Evolutionary conservation across 805 yeast genomes (phyloP).

Genomic region (Pichia scutulata): DNA sequence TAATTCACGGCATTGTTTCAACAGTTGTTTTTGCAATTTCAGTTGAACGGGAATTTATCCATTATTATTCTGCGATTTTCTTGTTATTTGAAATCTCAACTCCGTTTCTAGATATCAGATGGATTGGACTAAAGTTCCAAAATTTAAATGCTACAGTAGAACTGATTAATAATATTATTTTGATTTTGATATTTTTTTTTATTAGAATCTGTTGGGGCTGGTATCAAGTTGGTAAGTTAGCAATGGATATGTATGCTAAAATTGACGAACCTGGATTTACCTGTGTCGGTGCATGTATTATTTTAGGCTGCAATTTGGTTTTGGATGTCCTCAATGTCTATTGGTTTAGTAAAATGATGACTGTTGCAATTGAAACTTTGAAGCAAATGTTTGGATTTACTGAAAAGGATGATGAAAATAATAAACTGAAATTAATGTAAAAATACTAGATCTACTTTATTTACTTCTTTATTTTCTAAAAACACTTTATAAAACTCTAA

Average conservation of each 20-base stretch:
- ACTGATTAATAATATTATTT: constrained; percentile 27
- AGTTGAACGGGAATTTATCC: constrained; percentile 22
- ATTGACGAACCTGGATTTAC: constrained; percentile 24
- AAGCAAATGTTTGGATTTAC: constrained; percentile 25
- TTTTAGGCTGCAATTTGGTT: constrained; percentile 26
- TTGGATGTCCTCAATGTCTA: constrained; percentile 29
- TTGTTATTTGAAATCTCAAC: constrained; percentile 31
- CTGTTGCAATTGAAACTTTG: constrained; percentile 29
- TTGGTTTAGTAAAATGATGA: constrained; percentile 33
- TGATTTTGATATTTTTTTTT: constrained; percentile 29
- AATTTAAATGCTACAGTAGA: constrained; percentile 23
- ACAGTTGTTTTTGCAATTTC: constrained; percentile 25
- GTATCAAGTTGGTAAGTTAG: constrained; percentile 27
- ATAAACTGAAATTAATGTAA: constrained; percentile 28
- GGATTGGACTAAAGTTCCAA: constrained; percentile 30
- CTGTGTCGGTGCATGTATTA: constrained; percentile 19
- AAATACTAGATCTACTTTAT: background rate
- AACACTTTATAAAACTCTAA: background rate
- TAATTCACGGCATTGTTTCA: constrained; percentile 31
- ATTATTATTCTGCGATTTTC: constrained; percentile 29
- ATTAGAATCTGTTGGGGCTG: constrained; percentile 33
- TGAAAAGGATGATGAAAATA: constrained; percentile 18
- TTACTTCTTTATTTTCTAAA: background rate
- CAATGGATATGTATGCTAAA: constrained; percentile 23
- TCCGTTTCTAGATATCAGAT: constrained; percentile 31